Evolutionary conservation across 495 filamentous ascomycete species (phyloP), one percentile per base, ranked within the genome.

Genomic region (Lasiosphaeris hirsuta): DNA sequence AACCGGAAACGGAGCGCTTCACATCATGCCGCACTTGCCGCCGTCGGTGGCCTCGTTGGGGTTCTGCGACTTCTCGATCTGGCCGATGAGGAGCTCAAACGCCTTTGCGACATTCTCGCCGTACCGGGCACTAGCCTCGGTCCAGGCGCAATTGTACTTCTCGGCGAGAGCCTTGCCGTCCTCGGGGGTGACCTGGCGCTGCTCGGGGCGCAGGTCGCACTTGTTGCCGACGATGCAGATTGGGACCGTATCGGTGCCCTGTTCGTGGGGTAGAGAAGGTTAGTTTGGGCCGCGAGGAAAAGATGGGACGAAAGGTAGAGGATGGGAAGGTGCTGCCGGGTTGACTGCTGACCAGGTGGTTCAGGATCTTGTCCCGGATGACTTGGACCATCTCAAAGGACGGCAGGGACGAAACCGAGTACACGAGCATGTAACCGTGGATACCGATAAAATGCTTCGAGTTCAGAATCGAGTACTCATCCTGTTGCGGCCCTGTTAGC

Each of bases 371-470:
- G 67, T 97, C 94, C 36, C 93, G 78, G 48, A 98, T 96, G 43
- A 96, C 88, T 57, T 87, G 84, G 47, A 96, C 87, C 90, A 97
- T 97, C 69, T 97, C 94, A 68, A 97, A 97, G 23, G 91, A 96
- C 61, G 94, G 89, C 59, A 88, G 89, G 38, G 89, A 96, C 33
- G 89, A 87, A 46, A 98, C 89, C 14, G 90, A 96, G 74, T 98
- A 98, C 40, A 96, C 94, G 49, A 98, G 86, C 84, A 98, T 92
- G 76, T 98, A 98, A 39, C 94, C 94, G 81, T 98, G 94, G 63
- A 97, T 97, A 58, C 94, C 94, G 75, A 98, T 98, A 70, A 97
- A 97, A 73, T 98, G 95, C 72, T 97, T 96, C 42, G 90, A 96
- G 72, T 96, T 97, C 51, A 98, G 79, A 65, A 97, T 97, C 67